Conservation (phyloP, 768 basidiomycete species). For the Candolleomyces eurysporus region DNA sequence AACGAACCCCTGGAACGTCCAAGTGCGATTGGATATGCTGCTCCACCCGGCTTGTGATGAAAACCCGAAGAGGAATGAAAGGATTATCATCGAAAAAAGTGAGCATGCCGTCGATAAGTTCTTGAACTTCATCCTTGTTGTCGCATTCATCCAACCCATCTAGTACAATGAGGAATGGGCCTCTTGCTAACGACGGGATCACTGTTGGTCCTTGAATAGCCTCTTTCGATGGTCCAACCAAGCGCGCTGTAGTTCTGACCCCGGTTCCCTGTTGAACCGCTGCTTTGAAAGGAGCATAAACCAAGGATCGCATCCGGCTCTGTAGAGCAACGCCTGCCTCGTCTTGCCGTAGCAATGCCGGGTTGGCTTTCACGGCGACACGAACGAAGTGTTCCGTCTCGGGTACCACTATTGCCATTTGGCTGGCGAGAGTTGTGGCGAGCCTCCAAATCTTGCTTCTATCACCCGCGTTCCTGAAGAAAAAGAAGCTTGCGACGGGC, state of each 20-base stretch:
- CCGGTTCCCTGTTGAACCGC: background rate
- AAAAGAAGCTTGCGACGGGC: slow-evolving; percentile 15
- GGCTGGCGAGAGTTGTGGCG: slow-evolving; percentile 10
- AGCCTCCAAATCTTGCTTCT: slow-evolving; percentile 4
- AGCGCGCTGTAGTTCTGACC: no score
- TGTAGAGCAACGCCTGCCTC: background rate
- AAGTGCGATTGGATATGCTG: background rate
- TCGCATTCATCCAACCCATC: slow-evolving; percentile 1
- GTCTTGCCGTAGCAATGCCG: background rate
- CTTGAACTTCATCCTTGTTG: background rate
- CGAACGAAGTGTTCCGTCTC: background rate
- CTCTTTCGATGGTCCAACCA: no score
- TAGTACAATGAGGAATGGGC: background rate
- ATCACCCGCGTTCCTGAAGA: slow-evolving; percentile 1
- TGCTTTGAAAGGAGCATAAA: background rate
- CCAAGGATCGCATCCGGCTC: background rate
- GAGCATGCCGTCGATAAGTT: background rate
- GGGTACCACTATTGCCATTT: background rate
- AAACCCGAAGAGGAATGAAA: background rate
- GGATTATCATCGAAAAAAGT: background rate
- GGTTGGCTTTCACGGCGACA: background rate
- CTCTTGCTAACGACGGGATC: background rate
- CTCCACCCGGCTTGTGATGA: background rate
- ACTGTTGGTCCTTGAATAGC: no score
- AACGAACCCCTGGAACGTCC: background rate